Evolutionary conservation across 1,139 yeast species (phyloP).

Genomic region (Candida sanyaensis): DNA sequence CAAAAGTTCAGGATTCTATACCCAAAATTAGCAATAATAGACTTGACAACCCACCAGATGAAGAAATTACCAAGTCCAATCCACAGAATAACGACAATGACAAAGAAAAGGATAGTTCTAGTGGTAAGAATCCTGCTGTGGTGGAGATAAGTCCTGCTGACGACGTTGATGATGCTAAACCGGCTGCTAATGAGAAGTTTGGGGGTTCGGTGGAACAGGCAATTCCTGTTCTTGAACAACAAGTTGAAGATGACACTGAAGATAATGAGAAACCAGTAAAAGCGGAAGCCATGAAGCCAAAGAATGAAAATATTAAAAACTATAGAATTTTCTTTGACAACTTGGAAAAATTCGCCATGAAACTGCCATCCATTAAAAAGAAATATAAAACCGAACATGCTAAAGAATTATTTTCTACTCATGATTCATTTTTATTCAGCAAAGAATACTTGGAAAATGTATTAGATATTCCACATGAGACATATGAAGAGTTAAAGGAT

Average conservation of each 20-base stretch:
- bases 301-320: constrained; percentile 19
- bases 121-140: not conserved
- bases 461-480: constrained; percentile 36
- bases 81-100: constrained; percentile 3
- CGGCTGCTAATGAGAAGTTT: not conserved
- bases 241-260: constrained; percentile 1
- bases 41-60: constrained; percentile 11
- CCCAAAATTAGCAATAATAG: constrained; percentile 2
- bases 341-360: constrained; percentile 28
- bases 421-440: constrained; percentile 31
- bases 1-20: constrained; percentile 2
- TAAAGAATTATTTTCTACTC: constrained; percentile 27
- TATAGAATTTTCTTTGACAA: constrained; percentile 34
- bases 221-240: not conserved
- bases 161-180: not conserved
- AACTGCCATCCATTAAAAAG: constrained; percentile 34
- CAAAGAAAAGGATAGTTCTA: not conserved
- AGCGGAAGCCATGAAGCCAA: not conserved
- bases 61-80: constrained; percentile 8
- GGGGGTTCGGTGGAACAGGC: not conserved
- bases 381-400: constrained; percentile 36
- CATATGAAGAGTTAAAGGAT: constrained; percentile 30
- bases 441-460: constrained; percentile 42
- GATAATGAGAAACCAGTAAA: not conserved
- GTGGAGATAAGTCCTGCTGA: not conserved